Conservation (phyloP, 2,329 filamentous ascomycete genomes). For the Epichloe sylvatica region DNA sequence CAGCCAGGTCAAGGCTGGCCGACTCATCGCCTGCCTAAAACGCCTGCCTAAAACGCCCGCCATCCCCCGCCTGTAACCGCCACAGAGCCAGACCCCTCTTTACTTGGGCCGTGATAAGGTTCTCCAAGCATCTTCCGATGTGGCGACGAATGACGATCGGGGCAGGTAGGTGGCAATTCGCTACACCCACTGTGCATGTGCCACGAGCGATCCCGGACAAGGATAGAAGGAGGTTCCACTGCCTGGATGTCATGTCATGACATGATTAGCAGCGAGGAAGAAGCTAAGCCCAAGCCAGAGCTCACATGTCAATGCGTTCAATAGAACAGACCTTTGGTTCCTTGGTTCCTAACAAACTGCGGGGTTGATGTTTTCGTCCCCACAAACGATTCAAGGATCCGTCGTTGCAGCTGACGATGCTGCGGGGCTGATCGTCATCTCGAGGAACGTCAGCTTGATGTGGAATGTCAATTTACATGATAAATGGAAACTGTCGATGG, state of each 20-base stretch:
- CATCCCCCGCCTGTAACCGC: neutral
- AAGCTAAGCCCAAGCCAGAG: too few species aligned
- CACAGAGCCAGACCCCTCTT: neutral
- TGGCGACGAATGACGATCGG: slow-evolving; percentile 5
- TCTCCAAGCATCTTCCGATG: slow-evolving; percentile 2
- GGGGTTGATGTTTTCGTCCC: too few species aligned
- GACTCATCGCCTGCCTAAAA: neutral
- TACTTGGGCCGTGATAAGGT: neutral
- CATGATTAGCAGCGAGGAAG: too few species aligned
- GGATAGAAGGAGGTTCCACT: neutral
- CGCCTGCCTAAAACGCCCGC: neutral
- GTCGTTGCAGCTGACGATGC: neutral
- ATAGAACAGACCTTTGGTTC: too few species aligned
- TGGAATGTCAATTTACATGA: too few species aligned
- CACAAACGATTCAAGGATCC: too few species aligned
- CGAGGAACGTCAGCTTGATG: too few species aligned
- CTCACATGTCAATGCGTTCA: too few species aligned
- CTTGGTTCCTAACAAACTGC: too few species aligned
- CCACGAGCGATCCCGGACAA: neutral
- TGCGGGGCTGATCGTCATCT: neutral
- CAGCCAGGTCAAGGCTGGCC: too few species aligned
- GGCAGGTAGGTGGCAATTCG: neutral
- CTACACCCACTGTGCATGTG: neutral
- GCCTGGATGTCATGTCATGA: too few species aligned
- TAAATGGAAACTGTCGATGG: too few species aligned